Percentiles rank a stretch among this genome's conserved stretches.
Evolutionary conservation across 108 stramenopile genomes (phyloP).

Genomic region (Schizochytrium sp.): DNA sequence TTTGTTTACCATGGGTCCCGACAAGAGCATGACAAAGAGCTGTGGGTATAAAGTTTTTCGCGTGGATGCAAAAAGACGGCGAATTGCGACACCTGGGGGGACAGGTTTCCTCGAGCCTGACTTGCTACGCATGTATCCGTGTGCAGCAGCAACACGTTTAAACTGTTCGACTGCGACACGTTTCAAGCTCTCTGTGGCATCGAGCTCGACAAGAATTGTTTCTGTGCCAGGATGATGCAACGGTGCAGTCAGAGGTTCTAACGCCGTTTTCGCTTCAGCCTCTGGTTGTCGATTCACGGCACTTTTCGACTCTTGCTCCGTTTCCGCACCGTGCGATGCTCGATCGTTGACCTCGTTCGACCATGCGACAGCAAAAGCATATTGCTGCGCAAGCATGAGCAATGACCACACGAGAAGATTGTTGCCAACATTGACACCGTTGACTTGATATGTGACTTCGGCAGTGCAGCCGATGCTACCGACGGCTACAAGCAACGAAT

Average conservation of each 20-base stretch:
- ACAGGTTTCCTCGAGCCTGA: not conserved
- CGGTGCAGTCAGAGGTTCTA: no score
- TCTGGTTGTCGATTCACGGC: no score
- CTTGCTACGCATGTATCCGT: not conserved
- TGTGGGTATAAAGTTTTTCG: not conserved
- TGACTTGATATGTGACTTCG: not conserved
- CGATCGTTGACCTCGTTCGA: not conserved
- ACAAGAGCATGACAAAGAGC: conserved; percentile 1
- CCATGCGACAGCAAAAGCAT: not conserved
- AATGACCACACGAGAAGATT: not conserved
- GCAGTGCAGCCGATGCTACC: not conserved
- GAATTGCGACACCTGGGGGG: not conserved
- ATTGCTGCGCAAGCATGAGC: not conserved
- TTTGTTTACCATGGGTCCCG: not conserved
- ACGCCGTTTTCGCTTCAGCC: not conserved
- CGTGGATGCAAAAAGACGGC: not conserved
- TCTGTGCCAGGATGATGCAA: not conserved
- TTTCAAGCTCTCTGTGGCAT: not conserved
- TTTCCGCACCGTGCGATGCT: not conserved
- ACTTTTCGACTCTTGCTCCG: not conserved
- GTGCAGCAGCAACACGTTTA: not conserved
- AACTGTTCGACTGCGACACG: not conserved
- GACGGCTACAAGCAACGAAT: not conserved
- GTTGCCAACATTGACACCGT: not conserved
- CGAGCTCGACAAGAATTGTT: not conserved